Base-by-base conservation (phyloP, 306 rosid genomes). In the Macrotyloma uniflorum region DNA sequence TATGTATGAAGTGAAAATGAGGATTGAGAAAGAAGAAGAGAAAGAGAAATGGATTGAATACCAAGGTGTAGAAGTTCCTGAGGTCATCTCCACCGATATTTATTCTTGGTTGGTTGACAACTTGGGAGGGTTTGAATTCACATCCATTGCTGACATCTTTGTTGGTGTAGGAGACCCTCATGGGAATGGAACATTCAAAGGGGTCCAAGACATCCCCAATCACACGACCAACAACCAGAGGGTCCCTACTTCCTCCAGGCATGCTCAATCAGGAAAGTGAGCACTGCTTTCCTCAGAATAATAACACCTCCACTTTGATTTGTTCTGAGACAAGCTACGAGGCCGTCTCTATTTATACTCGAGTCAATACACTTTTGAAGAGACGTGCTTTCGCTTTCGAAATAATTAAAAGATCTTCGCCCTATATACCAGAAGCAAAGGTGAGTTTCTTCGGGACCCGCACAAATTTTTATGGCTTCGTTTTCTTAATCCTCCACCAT, bases 41-140 rank as follows among this genome's bases (percentile, higher is more conserved):
- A 4, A 35, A 1, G 3, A 5, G 0, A 0, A 47, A 57, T 11
- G 26, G 24, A 26, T 5, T 8, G 9, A 51, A 53, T 85, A 85
- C 88, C 61, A 85, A 78, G 10, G 88, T 82, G 50, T 79, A 82
- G 73, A 85, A 82, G 84, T 82, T 79, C 59, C 88, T 75, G 33
- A 85, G 82, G 72, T 82, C 86, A 76, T 85, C 65, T 11, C 88
- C 88, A 9, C 88, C 88, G 43, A 85, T 22, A 26, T 5, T n/a
- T 14, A 85, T 46, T 19, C 88, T 72, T 6, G 88, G 88, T 70
- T 70, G 86, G 47, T 49, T 49, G 42, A 47, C 50, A 64, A 85
- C 82, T 46, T 70, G 74, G 1, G 88, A 85, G 6, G 88, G 88
- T 57, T 47, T 85, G 72, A 85, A 69, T 30, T 82, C 82, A 57